Evolutionary conservation across 257 asterid species (phyloP), one percentile per base, ranked within the genome.

Genomic region (Salvia rosmarinus): DNA sequence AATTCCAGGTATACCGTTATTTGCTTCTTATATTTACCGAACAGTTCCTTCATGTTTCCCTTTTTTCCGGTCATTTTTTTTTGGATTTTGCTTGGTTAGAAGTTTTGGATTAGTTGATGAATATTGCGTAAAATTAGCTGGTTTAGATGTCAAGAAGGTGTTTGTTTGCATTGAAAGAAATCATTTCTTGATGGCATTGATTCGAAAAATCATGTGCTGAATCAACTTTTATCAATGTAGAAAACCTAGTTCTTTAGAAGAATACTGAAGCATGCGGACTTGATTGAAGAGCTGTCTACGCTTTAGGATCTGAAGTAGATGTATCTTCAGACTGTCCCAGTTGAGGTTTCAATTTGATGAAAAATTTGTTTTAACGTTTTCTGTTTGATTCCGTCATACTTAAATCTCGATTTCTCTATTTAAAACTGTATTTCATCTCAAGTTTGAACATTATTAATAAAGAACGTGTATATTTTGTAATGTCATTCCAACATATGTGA

Each of bases 1-100:
- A 59, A 42, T 78, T 59, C 56, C 47, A 79, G 71, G 83, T 74
- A 52, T 21, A 5, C 16, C 23, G 56, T 35, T 30, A 1, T 16
- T 63, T 13, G 9, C 57, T 65, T 5, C 57, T 23, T 46, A 0
- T 28, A 28, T 39, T 49, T 20, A 9, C 16, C 10, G n/a, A 3
- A 54, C 16, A 2, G 2, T 2, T 25, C 0, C 44, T 63, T 55
- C n/a, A 0, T 21, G 35, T 23, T 9, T 76, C 9, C 16, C 28
- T 25, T 25, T 9, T 76, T 9, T 11, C 16, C 10, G n/a, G n/a
- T n/a, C n/a, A n/a, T n/a, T 65, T 21, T 17, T 34, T 52, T 28
- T n/a, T 28, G 1, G 58, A 5, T 14, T 42, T 6, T 80, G 59
- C 69, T 73, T 57, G 74, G 54, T 57, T 30, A 30, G 28, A 72